A percentile compares a stretch with the other conserved stretches of the same genome.
These are phyloP conservation scores for Primulina tabacum DNA, from an alignment of 257 asterid genomes.

Conservation along the genomic window DNA sequence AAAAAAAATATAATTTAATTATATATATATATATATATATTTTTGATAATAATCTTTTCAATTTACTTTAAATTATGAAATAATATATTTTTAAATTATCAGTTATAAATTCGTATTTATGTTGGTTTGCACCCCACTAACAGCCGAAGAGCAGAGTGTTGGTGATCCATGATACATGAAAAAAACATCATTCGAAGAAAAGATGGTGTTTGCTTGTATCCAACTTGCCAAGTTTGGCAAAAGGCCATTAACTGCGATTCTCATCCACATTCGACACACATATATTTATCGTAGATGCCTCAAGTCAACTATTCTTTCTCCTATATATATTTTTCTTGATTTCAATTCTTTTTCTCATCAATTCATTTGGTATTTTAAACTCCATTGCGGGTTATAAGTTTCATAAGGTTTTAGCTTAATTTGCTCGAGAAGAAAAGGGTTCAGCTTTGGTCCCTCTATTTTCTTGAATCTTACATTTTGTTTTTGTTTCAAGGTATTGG, in stretches of 20 bases:
- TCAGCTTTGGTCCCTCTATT: constrained; percentile 12
- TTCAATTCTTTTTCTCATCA: constrained; percentile 27
- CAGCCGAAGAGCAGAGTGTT: not conserved
- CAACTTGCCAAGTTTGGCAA: constrained; percentile 53
- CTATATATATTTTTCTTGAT: constrained; percentile 33
- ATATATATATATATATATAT: too few relatives aligned
- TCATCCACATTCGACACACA: constrained; percentile 23
- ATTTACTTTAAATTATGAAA: too few relatives aligned
- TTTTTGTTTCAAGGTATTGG: constrained; percentile 32
- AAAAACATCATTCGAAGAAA: constrained; percentile 15
- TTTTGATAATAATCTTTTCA: too few relatives aligned
- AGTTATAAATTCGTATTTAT: too few relatives aligned
- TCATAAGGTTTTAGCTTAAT: constrained; percentile 33
- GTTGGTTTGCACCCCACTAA: too few relatives aligned
- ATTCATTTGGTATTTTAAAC: constrained; percentile 21
- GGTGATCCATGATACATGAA: constrained; percentile 25
- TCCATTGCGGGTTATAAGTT: constrained; percentile 25
- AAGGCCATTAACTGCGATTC: constrained; percentile 40
- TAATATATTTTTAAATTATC: too few relatives aligned
- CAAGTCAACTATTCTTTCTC: constrained; percentile 46
- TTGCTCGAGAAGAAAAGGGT: constrained; percentile 70
- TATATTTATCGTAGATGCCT: constrained; percentile 17
- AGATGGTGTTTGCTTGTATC: constrained; percentile 15
- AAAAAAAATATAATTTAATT: too few relatives aligned
- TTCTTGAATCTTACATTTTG: constrained; percentile 21